These are phyloP conservation scores for Sequoia sempervirens DNA, from an alignment of 75 land plant species.

Conservation along the genomic window DNA sequence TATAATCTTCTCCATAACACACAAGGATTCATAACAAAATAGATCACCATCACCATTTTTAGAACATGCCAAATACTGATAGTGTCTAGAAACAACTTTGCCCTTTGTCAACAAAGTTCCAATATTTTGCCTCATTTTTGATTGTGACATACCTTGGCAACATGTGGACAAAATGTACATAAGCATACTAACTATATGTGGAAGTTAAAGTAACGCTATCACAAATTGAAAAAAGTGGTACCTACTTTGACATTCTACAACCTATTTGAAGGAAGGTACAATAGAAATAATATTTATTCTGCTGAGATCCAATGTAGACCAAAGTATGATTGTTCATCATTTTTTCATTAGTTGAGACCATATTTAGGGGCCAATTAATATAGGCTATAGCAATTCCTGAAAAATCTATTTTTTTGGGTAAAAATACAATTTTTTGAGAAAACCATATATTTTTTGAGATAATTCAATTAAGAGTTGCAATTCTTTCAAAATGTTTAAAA, in stretches of 20 bases:
- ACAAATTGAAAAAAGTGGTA: background rate
- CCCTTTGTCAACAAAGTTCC: background rate
- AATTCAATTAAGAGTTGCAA: background rate
- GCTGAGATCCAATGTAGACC: background rate
- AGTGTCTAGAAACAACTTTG: background rate
- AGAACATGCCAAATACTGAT: background rate
- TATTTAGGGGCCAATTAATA: background rate
- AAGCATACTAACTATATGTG: background rate
- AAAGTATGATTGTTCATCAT: background rate
- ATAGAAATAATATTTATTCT: background rate
- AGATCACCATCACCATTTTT: background rate
- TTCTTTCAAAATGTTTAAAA: background rate
- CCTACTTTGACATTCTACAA: background rate
- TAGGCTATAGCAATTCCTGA: too few relatives aligned
- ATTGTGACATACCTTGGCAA: background rate
- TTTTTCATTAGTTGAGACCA: background rate
- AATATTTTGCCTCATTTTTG: background rate
- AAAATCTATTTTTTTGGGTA: background rate
- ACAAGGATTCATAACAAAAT: background rate
- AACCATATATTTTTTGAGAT: too few relatives aligned
- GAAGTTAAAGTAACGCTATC: background rate
- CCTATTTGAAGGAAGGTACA: background rate
- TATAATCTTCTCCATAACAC: background rate
- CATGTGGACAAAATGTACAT: background rate
- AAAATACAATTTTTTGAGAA: background rate